Evolutionary conservation across 345 rosid species (phyloP).

Genomic region (Camelina neglecta): DNA sequence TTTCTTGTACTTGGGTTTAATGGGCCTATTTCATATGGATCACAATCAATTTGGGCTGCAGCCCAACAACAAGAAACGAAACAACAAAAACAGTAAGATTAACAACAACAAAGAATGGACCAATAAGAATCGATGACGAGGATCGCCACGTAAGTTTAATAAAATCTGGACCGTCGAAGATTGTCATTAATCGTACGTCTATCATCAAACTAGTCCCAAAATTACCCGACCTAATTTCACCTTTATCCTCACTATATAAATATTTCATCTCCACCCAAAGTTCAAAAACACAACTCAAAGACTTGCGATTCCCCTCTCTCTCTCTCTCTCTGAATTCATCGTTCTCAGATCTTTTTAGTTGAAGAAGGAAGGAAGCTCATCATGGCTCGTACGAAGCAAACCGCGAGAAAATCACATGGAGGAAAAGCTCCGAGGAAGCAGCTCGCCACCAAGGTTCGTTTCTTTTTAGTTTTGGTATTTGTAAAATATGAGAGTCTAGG

Average conservation of each 20-base stretch:
- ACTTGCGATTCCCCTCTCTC: neutral
- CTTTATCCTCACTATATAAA: conserved; percentile 3
- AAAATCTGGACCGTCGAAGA: conserved; percentile 23
- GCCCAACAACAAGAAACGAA: too few species aligned
- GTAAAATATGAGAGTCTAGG: neutral
- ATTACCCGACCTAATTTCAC: conserved; percentile 16
- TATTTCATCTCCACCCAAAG: neutral
- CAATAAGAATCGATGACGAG: conserved; percentile 12
- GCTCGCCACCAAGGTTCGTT: conserved; percentile 52
- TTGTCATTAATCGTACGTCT: conserved; percentile 20
- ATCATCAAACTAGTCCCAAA: neutral
- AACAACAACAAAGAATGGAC: neutral
- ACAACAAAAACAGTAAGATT: too few species aligned
- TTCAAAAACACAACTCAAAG: neutral
- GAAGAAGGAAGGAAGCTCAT: neutral
- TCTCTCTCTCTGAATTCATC: neutral
- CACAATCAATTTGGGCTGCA: too few species aligned
- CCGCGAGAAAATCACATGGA: conserved; percentile 55
- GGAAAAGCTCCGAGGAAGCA: conserved; percentile 59
- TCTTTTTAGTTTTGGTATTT: neutral
- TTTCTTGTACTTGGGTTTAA: too few species aligned
- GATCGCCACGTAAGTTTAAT: conserved; percentile 6
- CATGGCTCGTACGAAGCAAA: conserved; percentile 66
- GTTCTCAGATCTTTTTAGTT: neutral
- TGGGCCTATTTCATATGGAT: too few species aligned